Conservation (phyloP, 495 filamentous ascomycete genomes). For the Aspergillus incahuasiensis region DNA sequence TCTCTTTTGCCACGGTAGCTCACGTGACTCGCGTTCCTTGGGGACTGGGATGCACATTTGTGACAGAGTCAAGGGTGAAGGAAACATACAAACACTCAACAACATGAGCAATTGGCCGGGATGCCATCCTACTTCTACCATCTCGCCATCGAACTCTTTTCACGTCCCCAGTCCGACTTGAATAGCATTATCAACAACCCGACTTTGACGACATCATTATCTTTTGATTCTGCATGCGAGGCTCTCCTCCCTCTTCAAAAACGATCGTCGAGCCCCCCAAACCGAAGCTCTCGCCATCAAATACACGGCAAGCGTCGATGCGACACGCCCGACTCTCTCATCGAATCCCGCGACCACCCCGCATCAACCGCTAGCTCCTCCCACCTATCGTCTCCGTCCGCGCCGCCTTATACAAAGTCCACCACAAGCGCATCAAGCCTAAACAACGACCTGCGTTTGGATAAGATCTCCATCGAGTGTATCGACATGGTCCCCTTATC, state of each 20-base stretch:
- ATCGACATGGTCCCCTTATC: constrained; percentile 57
- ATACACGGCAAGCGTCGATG: constrained; percentile 12
- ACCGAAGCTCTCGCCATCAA: constrained; percentile 14
- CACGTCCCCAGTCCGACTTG: constrained; percentile 47
- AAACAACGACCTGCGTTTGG: constrained; percentile 59
- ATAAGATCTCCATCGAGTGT: constrained; percentile 57
- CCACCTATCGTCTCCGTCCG: neutral
- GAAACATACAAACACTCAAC: constrained; percentile 9
- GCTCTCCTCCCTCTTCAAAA: constrained; percentile 40
- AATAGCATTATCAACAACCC: constrained; percentile 4
- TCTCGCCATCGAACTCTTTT: constrained; percentile 71
- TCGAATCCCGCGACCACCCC: neutral
- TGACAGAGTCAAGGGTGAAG: neutral
- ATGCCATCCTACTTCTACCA: constrained; percentile 94
- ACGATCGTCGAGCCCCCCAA: constrained; percentile 17
- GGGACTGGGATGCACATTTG: neutral
- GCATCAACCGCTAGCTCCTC: neutral
- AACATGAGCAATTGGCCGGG: constrained; percentile 34
- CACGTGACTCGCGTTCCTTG: too few species aligned
- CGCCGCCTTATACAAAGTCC: constrained; percentile 14
- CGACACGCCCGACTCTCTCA: neutral
- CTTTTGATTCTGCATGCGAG: constrained; percentile 39
- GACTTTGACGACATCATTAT: constrained; percentile 18
- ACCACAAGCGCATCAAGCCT: constrained; percentile 18
- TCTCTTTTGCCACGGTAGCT: neutral